Evolutionary conservation across 2,329 filamentous ascomycete species (phyloP).

Genomic region (Amesomyces nigricolor): DNA sequence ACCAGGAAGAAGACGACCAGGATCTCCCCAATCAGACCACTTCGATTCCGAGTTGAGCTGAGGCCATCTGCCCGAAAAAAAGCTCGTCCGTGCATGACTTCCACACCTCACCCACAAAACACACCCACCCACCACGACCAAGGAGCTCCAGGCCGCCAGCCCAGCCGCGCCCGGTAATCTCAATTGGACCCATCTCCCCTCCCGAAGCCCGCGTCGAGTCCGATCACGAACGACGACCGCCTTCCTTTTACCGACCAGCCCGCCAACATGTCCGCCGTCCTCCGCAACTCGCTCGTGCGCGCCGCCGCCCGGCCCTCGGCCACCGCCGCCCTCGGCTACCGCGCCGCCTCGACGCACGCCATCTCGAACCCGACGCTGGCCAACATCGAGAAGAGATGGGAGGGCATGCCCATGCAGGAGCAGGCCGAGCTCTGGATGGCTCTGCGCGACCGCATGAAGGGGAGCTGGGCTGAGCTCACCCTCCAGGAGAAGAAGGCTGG

Average conservation of each 20-base stretch:
- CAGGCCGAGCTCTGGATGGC: slow-evolving; percentile 99
- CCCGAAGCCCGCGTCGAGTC: slow-evolving; percentile 13
- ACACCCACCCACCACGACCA: slow-evolving; percentile 16
- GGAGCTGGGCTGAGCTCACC: slow-evolving; percentile 91
- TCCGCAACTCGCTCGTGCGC: slow-evolving; percentile 46
- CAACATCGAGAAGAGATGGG: slow-evolving; percentile 99
- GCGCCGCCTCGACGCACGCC: slow-evolving; percentile 69
- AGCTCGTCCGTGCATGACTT: slow-evolving; percentile 29
- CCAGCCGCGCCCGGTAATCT: slow-evolving; percentile 20
- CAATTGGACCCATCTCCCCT: slow-evolving; percentile 29
- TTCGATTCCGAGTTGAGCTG: slow-evolving; percentile 24
- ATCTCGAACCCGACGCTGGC: slow-evolving; percentile 96
- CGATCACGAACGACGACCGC: slow-evolving; percentile 9
- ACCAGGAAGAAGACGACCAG: slow-evolving; percentile 3
- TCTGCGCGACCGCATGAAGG: slow-evolving; percentile 97
- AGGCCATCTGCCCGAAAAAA: slow-evolving; percentile 27
- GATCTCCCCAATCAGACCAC: slow-evolving; percentile 25
- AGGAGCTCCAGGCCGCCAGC: slow-evolving; percentile 22
- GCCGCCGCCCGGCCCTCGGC: slow-evolving; percentile 36
- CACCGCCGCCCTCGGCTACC: slow-evolving; percentile 37
- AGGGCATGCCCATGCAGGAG: slow-evolving; percentile 94
- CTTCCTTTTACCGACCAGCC: slow-evolving; percentile 35
- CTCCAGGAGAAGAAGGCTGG: slow-evolving; percentile 98
- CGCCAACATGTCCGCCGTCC: slow-evolving; percentile 47
- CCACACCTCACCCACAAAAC: slow-evolving; percentile 24